Evolutionary conservation across 352 stramenopile species (phyloP), one percentile per base, ranked within the genome.

Genomic region (Pythium monospermum): DNA sequence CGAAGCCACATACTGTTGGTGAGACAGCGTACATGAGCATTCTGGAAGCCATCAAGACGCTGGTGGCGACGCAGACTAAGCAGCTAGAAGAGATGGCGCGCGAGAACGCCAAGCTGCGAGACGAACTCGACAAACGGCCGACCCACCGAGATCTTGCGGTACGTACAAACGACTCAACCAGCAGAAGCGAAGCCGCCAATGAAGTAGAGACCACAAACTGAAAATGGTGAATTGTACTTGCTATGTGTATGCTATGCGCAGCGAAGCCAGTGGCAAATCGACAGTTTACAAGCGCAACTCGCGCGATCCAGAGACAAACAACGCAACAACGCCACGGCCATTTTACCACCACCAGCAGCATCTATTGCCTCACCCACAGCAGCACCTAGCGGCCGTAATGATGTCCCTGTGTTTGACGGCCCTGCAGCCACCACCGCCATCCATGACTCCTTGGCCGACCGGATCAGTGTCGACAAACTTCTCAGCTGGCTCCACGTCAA

Each of bases 381-480:
- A n/a, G n/a, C n/a, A n/a, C n/a, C n/a, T n/a, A n/a, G n/a, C n/a
- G n/a, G n/a, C n/a, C n/a, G n/a, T n/a, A n/a, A n/a, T n/a, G 15
- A 27, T 11, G 21, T 60, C 2, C 36, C 31, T 4, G 41, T 66
- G 11, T 57, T 59, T 27, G 54, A 68, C n/a, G n/a, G n/a, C n/a
- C n/a, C n/a, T n/a, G n/a, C n/a, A n/a, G n/a, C n/a, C n/a, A n/a
- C n/a, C 21, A 36, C 44, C 0, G 38, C 41, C 1, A 45, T 43
- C 4, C 42, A 35, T 10, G 33, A 55, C 6, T 62, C 55, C 4
- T 49, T 72, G 18, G 26, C 42, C 0, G 61, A 69, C n/a, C 49
- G 60, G n/a, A 69, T 73, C n/a, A 36, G 39, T 15, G 32, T 53
- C 6, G 64, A 73, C 45, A 68, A 66, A 28, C 46, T 73, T 19